Evolutionary conservation across 169 alveolate species (phyloP), one percentile per base, ranked within the genome.

Genomic region (Babesia bovis): DNA sequence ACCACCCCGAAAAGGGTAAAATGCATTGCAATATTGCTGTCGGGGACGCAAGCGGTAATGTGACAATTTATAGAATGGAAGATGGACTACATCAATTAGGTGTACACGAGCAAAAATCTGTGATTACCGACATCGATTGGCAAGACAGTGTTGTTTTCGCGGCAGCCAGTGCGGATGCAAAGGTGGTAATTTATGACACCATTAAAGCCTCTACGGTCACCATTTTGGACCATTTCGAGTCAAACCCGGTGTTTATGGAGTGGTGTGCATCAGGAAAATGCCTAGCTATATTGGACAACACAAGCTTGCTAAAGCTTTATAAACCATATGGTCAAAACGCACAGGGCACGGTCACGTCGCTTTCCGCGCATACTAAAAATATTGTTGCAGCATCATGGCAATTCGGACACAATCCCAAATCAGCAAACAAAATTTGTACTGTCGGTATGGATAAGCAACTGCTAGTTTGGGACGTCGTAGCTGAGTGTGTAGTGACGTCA

Each of bases 401-500:
- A 30, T 67, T 40, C 26, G 79, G 79, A 0, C 51, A 25, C 17
- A 38, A 28, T 23, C 73, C 55, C 10, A 76, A 76, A 55, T 23
- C 81, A 17, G 44, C 74, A 19, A 63, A 52, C 55, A 65, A 53
- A 26, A 6, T 76, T 66, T 65, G 78, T 33, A 76, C 85, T 10
- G 47, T 65, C 28, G 78, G 66, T 25, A 56, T 66, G 71, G 85
- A 76, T 49, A 76, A 66, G 73, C 85, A 66, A 50, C 53, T 76
- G 49, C 55, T 66, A 32, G 68, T 76, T 23, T 76, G 85, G 85
- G 85, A 76, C 40, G 85, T 76, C 23, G 73, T 57, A n/a, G 19
- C 63, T 4, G 72, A 56, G 26, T 53, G 61, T 17, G 63, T 56
- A 12, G 60, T 76, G 65, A 56, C 63, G 23, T 66, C 85, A 35